phyloP scores from a whole-genome alignment of 78 protist species.

The Monocercomonoides exilis region DNA sequence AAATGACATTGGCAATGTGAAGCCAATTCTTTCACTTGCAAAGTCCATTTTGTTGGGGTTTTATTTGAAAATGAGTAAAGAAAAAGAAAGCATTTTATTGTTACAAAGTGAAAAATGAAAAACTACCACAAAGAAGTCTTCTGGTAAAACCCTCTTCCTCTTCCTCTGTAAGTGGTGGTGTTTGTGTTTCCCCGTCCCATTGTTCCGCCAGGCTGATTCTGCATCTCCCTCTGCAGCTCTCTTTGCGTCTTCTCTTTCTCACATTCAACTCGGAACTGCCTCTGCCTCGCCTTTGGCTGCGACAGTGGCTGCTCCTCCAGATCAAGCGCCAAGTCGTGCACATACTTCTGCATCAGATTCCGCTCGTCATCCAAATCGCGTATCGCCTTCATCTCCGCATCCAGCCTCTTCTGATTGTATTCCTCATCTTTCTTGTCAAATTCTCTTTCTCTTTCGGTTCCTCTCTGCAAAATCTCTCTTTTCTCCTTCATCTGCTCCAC shows the following conservation, averaged over 20 bases:
- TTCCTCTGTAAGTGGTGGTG: no score
- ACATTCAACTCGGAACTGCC: background rate
- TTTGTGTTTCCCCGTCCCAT: no score
- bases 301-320: conserved; percentile 5
- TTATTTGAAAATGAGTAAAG: no score
- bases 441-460: background rate
- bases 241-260: background rate
- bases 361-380: background rate
- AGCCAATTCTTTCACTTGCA: no score
- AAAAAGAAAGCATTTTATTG: no score
- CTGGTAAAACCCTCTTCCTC: no score
- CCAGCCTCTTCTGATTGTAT: background rate
- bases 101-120: no score
- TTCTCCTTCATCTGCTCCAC: background rate
- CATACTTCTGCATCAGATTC: background rate
- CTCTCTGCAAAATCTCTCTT: background rate
- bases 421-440: background rate
- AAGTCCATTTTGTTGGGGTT: no score
- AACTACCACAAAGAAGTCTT: no score
- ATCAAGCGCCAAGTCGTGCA: background rate
- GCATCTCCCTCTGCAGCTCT: no score
- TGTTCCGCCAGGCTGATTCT: no score
- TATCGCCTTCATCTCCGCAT: background rate
- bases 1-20: no score
- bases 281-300: background rate